These are phyloP conservation scores for Saccharum officinarum DNA, from an alignment of 176 grass and related monocot species.

Conservation along the genomic window DNA sequence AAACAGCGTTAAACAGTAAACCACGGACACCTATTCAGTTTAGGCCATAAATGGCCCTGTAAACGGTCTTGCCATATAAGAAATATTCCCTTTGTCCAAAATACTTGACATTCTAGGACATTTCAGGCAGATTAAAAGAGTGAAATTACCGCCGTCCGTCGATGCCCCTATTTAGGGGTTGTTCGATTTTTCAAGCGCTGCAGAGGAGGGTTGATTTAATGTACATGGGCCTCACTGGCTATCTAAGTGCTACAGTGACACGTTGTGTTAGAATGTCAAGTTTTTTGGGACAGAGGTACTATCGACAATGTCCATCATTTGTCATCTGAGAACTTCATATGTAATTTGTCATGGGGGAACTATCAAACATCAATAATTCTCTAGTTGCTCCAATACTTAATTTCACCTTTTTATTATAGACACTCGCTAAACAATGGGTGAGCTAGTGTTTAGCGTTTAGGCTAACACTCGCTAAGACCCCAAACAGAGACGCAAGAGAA, in stretches of 20 bases:
- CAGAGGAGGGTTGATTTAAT: neutral
- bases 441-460: neutral
- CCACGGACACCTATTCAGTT: neutral
- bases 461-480: neutral
- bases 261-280: neutral
- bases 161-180: neutral
- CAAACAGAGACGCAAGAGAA: neutral
- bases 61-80: neutral
- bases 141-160: neutral
- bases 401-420: neutral
- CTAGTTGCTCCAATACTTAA: neutral
- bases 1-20: neutral
- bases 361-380: neutral
- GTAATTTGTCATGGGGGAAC: neutral
- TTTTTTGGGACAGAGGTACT: neutral
- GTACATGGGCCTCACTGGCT: neutral
- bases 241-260: neutral
- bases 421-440: neutral
- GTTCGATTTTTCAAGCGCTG: neutral
- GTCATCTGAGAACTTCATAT: neutral
- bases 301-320: neutral
- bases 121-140: neutral
- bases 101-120: neutral
- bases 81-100: too few species aligned
- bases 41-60: neutral